A percentile compares a stretch with the other conserved stretches of the same genome.
Evolutionary conservation across 371 early-diverging fungal species (phyloP).

Genomic region (Mucor sp.): DNA sequence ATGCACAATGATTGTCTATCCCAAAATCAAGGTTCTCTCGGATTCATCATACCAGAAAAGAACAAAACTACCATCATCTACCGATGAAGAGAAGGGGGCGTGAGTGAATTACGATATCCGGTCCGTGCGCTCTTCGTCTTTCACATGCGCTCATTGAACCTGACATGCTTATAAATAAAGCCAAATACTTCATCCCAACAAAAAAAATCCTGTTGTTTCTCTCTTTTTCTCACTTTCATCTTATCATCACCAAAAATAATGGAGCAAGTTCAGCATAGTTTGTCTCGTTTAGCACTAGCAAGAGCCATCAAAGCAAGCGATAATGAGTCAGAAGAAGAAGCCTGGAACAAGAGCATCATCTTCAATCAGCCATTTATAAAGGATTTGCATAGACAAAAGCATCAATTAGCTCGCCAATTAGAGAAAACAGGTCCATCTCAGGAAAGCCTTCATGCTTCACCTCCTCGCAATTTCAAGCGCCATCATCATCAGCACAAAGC

Average conservation of each 20-base stretch:
- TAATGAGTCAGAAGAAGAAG: conserved; percentile 23
- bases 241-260: neutral
- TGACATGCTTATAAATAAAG: conserved; percentile 1
- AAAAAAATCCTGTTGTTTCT: neutral
- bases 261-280: conserved; percentile 2
- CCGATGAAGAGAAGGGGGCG: neutral
- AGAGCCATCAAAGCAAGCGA: conserved; percentile 44
- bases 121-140: conserved; percentile 1
- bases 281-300: conserved; percentile 27
- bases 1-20: neutral
- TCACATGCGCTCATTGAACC: neutral
- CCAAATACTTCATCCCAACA: neutral
- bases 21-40: neutral
- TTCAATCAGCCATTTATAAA: conserved; percentile 42
- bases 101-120: neutral
- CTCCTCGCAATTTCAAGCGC: neutral
- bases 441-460: neutral
- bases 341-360: conserved; percentile 47
- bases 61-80: neutral
- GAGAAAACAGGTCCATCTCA: neutral
- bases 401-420: neutral
- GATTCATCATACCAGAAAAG: neutral
- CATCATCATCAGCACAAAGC: neutral
- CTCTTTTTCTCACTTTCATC: neutral
- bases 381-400: conserved; percentile 2